These are phyloP conservation scores for Theileria parva DNA, from an alignment of 169 alveolate genomes.

Conservation along the genomic window DNA sequence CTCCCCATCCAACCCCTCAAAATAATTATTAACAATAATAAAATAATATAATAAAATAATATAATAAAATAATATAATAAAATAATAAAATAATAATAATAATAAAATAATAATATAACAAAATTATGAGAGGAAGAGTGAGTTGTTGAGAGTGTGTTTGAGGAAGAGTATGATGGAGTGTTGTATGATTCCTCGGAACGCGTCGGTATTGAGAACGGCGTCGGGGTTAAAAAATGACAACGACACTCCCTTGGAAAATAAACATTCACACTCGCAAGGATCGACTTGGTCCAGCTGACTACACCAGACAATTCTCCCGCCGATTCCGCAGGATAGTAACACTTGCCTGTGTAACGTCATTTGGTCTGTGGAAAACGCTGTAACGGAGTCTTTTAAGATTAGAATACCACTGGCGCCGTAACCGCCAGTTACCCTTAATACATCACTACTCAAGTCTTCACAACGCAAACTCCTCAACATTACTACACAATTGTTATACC, in stretches of 20 bases:
- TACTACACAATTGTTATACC: slow-evolving; percentile 14
- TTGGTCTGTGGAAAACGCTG: slow-evolving; percentile 49
- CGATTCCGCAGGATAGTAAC: slow-evolving; percentile 46
- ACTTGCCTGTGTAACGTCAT: slow-evolving; percentile 33
- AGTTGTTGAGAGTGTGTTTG: slow-evolving; percentile 14
- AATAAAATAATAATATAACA: too few species aligned
- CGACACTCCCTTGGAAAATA: slow-evolving; percentile 39
- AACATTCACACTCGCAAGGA: slow-evolving; percentile 62
- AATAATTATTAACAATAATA: too few species aligned
- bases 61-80: too few species aligned
- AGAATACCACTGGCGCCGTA: slow-evolving; percentile 42
- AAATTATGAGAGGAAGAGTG: not conserved
- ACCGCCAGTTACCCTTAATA: slow-evolving; percentile 21
- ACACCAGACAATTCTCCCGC: slow-evolving; percentile 56
- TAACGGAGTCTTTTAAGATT: slow-evolving; percentile 29
- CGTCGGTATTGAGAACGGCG: slow-evolving; percentile 28
- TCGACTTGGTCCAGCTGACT: slow-evolving; percentile 48
- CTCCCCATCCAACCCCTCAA: too few species aligned
- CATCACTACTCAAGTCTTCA: slow-evolving; percentile 15
- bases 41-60: not conserved
- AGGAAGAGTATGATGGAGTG: slow-evolving; percentile 49
- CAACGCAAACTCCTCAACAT: slow-evolving; percentile 13
- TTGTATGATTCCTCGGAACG: slow-evolving; percentile 34
- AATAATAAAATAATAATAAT: too few species aligned
- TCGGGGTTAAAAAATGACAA: slow-evolving; percentile 45